Conservation (phyloP, 495 filamentous ascomycete species). For the Evansstolkia leycettana region DNA sequence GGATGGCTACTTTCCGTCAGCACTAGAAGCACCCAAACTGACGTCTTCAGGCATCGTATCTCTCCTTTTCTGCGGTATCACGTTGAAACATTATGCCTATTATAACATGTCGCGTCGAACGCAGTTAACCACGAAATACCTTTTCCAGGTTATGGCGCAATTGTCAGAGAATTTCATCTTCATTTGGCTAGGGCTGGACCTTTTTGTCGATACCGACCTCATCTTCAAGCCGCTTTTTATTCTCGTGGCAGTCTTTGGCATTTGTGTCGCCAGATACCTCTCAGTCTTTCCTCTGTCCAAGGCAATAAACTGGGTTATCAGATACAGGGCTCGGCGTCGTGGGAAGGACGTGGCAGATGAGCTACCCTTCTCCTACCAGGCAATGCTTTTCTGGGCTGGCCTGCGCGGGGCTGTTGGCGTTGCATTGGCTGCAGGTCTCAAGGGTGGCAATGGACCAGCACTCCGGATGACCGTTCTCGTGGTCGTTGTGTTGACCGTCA, state of each 20-base stretch:
- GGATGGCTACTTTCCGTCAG: background rate
- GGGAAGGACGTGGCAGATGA: slow-evolving; percentile 79
- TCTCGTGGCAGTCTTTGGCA: slow-evolving; percentile 78
- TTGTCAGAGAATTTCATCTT: slow-evolving; percentile 99
- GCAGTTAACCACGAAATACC: slow-evolving; percentile 94
- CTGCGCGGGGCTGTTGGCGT: slow-evolving; percentile 93
- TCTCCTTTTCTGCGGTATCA: slow-evolving; percentile 93
- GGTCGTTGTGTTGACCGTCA: slow-evolving; percentile 93
- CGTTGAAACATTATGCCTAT: slow-evolving; percentile 96
- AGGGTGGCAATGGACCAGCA: slow-evolving; percentile 61
- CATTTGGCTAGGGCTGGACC: slow-evolving; percentile 88
- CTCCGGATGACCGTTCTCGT: slow-evolving; percentile 88
- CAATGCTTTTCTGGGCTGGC: slow-evolving; percentile 98
- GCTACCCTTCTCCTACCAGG: slow-evolving; percentile 83
- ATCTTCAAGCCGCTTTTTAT: slow-evolving; percentile 94
- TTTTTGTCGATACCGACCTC: slow-evolving; percentile 82
- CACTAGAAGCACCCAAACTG: background rate
- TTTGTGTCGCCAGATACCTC: slow-evolving; percentile 81
- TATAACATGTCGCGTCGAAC: slow-evolving; percentile 99
- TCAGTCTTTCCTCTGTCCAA: slow-evolving; percentile 88
- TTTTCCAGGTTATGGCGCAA: slow-evolving; percentile 90
- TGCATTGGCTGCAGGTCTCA: slow-evolving; percentile 80
- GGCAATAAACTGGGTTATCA: slow-evolving; percentile 86
- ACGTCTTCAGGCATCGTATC: slow-evolving; percentile 76
- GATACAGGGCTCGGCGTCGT: slow-evolving; percentile 69